phyloP scores from a whole-genome alignment of 176 grass and related monocot species.

The Paspalum vaginatum region DNA sequence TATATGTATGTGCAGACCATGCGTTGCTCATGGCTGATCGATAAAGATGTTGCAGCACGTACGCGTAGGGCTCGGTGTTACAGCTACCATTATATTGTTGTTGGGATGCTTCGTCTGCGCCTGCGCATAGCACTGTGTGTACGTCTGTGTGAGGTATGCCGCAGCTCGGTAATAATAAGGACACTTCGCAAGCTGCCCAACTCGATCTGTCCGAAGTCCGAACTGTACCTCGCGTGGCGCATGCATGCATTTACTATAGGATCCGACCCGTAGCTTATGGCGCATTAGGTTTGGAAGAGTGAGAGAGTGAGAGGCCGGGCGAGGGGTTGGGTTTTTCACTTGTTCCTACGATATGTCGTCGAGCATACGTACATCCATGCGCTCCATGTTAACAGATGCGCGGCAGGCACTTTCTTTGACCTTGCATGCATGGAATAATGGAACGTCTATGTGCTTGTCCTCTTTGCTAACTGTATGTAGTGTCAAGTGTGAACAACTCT shows the following conservation, averaged over 20 bases:
- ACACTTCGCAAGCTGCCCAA: slow-evolving; percentile 33
- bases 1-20: not conserved
- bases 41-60: slow-evolving; percentile 18
- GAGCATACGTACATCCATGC: not conserved
- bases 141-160: not conserved
- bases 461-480: not conserved
- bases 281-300: slow-evolving; percentile 6
- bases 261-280: slow-evolving; percentile 12
- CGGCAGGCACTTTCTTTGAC: slow-evolving; percentile 26
- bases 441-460: slow-evolving; percentile 12
- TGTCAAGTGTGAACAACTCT: not conserved
- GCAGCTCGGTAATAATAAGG: slow-evolving; percentile 18
- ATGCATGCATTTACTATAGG: no score
- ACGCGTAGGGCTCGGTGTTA: not conserved
- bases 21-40: not conserved
- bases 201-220: no score
- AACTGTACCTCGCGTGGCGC: slow-evolving; percentile 12
- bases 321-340: no score
- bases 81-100: not conserved
- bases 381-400: slow-evolving; percentile 1
- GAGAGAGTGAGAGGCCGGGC: not conserved
- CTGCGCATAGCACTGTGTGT: slow-evolving; percentile 9
- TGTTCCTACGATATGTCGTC: slow-evolving; percentile 6
- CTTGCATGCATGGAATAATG: slow-evolving; percentile 1
- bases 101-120: not conserved